Evolutionary conservation across 768 basidiomycete species (phyloP).

Genomic region (Trametes maxima): DNA sequence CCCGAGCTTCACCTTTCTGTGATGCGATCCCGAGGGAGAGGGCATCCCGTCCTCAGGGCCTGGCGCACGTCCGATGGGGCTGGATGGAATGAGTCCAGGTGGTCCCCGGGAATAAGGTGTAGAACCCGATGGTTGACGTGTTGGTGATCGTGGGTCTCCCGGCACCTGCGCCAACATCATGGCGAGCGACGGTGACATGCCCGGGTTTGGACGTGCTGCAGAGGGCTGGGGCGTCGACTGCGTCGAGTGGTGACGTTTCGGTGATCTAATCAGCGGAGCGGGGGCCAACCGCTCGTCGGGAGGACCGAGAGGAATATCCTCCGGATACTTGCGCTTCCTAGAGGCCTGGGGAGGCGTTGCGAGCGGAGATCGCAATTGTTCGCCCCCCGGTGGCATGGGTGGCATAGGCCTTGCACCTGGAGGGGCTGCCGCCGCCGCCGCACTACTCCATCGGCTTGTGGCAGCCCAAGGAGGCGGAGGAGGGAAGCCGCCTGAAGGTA

Average conservation of each 20-base stretch:
- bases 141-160: constrained; percentile 28
- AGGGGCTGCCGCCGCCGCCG: constrained; percentile 33
- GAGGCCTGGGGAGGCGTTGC: constrained; percentile 18
- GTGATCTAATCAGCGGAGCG: constrained; percentile 24
- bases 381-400: background rate
- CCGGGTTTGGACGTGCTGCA: constrained; percentile 34
- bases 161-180: constrained; percentile 60
- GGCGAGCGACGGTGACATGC: constrained; percentile 62
- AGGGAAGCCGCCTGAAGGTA: constrained; percentile 30
- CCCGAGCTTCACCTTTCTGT: constrained; percentile 14
- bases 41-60: constrained; percentile 8
- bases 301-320: constrained; percentile 25
- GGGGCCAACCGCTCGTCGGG: constrained; percentile 24
- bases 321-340: constrained; percentile 39
- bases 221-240: constrained; percentile 27
- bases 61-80: constrained; percentile 6
- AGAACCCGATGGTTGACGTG: constrained; percentile 23
- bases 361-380: constrained; percentile 18
- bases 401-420: constrained; percentile 28
- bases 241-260: constrained; percentile 31
- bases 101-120: constrained; percentile 1
- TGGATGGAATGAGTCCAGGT: constrained; percentile 7
- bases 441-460: constrained; percentile 34
- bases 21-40: constrained; percentile 6
- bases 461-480: constrained; percentile 42